phyloP scores from a whole-genome alignment of 2,329 filamentous ascomycete genomes.

The Boeremia exigua region DNA sequence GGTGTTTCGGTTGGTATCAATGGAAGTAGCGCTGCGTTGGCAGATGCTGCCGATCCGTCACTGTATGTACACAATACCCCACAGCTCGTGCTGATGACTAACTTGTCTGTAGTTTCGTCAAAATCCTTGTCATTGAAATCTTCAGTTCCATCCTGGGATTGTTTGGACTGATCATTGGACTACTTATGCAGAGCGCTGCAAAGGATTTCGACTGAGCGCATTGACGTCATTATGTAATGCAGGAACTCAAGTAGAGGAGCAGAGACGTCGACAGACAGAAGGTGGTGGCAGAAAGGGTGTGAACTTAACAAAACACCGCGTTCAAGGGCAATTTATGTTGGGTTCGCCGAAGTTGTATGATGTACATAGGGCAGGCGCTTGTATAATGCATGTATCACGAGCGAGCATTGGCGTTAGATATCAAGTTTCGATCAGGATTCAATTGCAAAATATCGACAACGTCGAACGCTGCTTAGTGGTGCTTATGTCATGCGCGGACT shows the following conservation, averaged over 20 bases:
- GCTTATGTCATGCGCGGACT: constrained; percentile 25
- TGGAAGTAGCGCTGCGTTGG: constrained; percentile 92
- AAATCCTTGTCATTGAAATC: constrained; percentile 98
- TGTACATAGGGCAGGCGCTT: constrained; percentile 42
- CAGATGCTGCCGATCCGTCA: constrained; percentile 89
- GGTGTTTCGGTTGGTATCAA: constrained; percentile 98
- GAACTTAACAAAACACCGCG: constrained; percentile 19
- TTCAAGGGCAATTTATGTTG: background rate
- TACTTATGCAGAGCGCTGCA: constrained; percentile 86
- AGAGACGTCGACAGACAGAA: background rate
- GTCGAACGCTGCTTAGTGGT: constrained; percentile 2
- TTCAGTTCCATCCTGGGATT: constrained; percentile 97
- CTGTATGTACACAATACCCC: constrained; percentile 67
- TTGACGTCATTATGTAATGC: background rate
- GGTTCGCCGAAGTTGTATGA: constrained; percentile 26
- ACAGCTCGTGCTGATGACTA: background rate
- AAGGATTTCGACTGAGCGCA: constrained; percentile 65
- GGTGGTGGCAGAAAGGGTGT: background rate
- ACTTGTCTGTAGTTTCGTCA: constrained; percentile 76
- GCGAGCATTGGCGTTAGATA: constrained; percentile 37
- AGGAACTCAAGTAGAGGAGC: background rate
- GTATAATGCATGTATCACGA: constrained; percentile 50
- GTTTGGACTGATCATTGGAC: constrained; percentile 93
- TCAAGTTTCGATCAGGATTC: constrained; percentile 19
- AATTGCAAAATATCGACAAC: background rate